Evolutionary conservation across 805 yeast species (phyloP).

Genomic region (Myxozyma neotropica): DNA sequence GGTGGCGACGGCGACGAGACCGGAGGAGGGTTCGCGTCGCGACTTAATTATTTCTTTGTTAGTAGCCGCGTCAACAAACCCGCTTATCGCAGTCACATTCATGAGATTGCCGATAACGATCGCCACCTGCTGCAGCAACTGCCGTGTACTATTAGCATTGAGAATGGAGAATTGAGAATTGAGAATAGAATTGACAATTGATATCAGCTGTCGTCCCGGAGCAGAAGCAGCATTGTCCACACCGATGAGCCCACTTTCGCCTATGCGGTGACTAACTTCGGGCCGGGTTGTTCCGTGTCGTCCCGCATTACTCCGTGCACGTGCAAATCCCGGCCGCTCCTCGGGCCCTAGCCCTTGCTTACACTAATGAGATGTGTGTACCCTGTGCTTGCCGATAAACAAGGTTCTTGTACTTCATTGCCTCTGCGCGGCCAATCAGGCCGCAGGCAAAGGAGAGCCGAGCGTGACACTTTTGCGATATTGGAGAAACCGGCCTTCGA

Average conservation of each 20-base stretch:
- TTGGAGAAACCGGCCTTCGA: not conserved
- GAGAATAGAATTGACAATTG: too few relatives aligned
- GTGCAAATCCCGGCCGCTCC: not conserved
- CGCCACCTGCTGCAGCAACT: too few relatives aligned
- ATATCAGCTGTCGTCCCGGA: too few relatives aligned
- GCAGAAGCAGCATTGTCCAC: too few relatives aligned
- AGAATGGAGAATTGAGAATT: too few relatives aligned
- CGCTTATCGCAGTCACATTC: too few relatives aligned
- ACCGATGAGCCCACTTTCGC: too few relatives aligned
- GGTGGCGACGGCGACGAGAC: not conserved
- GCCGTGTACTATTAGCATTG: too few relatives aligned
- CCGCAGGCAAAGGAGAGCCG: not conserved
- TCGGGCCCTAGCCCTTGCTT: slow-evolving; percentile 4
- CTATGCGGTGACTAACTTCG: too few relatives aligned
- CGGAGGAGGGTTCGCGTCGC: not conserved
- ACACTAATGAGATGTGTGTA: not conserved
- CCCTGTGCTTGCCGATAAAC: not conserved
- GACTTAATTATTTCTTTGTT: too few relatives aligned
- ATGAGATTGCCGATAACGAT: too few relatives aligned
- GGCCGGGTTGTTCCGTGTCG: slow-evolving; percentile 8
- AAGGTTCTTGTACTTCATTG: not conserved
- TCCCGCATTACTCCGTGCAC: slow-evolving; percentile 4
- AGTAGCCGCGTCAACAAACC: not conserved
- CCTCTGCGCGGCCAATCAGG: slow-evolving; percentile 7
- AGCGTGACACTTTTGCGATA: not conserved